Evolutionary conservation across 1,284 basidiomycete species (phyloP).

Genomic region (Megacollybia platyphylla): DNA sequence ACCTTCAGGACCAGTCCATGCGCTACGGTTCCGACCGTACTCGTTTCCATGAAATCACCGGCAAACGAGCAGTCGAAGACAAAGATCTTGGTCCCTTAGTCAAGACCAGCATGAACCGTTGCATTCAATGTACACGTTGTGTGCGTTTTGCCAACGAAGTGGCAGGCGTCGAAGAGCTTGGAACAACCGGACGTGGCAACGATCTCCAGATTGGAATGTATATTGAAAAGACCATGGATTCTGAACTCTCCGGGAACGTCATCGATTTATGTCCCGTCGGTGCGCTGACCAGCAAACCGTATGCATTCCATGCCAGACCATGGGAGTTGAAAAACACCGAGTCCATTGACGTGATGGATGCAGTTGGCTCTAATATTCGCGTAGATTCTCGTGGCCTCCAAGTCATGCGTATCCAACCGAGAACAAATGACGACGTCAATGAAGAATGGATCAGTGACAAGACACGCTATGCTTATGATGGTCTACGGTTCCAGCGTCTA

Average conservation of each 20-base stretch:
- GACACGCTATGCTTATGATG: slow-evolving; percentile 94
- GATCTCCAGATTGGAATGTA: slow-evolving; percentile 99
- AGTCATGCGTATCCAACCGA: slow-evolving; percentile 96
- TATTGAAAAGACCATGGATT: slow-evolving; percentile 95
- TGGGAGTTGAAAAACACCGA: slow-evolving; percentile 99
- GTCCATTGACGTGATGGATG: slow-evolving; percentile 95
- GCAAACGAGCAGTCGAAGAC: slow-evolving; percentile 97
- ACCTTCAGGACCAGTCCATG: slow-evolving; percentile 99
- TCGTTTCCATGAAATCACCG: slow-evolving; percentile 95
- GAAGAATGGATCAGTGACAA: slow-evolving; percentile 99
- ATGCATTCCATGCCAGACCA: slow-evolving; percentile 92
- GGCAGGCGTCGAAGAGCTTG: slow-evolving; percentile 95
- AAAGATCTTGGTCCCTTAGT: slow-evolving; percentile 97
- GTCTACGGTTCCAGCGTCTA: slow-evolving; percentile 90
- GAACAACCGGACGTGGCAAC: slow-evolving; percentile 95
- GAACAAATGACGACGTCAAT: slow-evolving; percentile 96
- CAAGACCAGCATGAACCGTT: slow-evolving; percentile 99
- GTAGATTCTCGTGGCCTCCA: slow-evolving; percentile 92
- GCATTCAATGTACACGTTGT: slow-evolving; percentile 99
- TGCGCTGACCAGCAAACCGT: slow-evolving; percentile 95
- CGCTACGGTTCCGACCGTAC: slow-evolving; percentile 96
- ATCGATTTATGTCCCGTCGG: slow-evolving; percentile 97
- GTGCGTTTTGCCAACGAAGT: slow-evolving; percentile 99
- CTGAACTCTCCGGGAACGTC: slow-evolving; percentile 95
- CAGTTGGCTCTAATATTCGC: slow-evolving; percentile 95